Evolutionary conservation across 495 filamentous ascomycete species (phyloP), one percentile per base, ranked within the genome.

Genomic region (Staphylotrichum longicolle): DNA sequence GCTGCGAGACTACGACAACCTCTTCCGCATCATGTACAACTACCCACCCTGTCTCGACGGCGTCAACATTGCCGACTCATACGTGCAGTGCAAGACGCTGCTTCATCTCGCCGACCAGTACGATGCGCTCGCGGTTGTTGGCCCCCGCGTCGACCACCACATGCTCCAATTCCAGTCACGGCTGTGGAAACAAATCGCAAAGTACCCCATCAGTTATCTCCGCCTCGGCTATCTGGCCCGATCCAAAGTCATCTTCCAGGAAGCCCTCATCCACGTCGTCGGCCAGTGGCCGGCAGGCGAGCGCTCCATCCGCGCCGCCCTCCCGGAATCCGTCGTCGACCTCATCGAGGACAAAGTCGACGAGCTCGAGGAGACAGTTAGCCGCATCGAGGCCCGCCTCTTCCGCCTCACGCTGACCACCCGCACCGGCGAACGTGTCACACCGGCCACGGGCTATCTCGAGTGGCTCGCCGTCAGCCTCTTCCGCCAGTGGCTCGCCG

Each of bases 21-120:
- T 96, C 56, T 91, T 96, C 72, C 88, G 91, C 57, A 84, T 92
- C 50, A 95, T 96, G 79, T 96, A 96, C 78, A 96, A 96, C 72
- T 88, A 95, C 70, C 78, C 91, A 3, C 91, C 92, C 0, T 66
- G 82, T 5, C 82, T 97, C 35, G 91, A 95, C 76, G 81, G 82
- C 27, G 82, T 92, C 71, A 92, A 93, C 71, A 93, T 96, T 61
- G 90, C 91, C 63, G 87, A 90, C 65, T 89, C 91, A 15, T 97
- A 97, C 73, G 84, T 91, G 35, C 89, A 96, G 71, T 96, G 91
- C 82, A 94, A 96, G 73, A 85, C 88, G 9, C 85, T 96, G 7
- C 83, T 96, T 40, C 83, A 82, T 15, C 78, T 96, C 41, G 92
- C 90, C 7, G 92, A 96, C 70, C 89, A 93, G 79, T 96, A 96